Percentiles rank a stretch among this genome's conserved stretches.
phyloP scores from a whole-genome alignment of 768 basidiomycete genomes.

The Russula vinacea region DNA sequence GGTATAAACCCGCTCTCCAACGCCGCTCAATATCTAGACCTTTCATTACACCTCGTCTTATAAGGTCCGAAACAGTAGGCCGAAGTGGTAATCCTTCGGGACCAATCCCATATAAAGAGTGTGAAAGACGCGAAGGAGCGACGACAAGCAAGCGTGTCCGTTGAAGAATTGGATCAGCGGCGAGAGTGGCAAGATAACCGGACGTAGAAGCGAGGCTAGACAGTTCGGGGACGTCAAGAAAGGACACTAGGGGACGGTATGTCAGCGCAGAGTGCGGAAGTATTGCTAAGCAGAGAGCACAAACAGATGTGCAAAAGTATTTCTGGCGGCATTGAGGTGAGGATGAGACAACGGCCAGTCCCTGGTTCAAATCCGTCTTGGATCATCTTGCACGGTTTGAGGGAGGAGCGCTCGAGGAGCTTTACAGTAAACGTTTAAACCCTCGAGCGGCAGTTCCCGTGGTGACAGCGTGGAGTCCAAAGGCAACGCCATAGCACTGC shows the following conservation, averaged over 20 bases:
- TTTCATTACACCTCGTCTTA: conserved; percentile 66
- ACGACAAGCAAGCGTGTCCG: conserved; percentile 57
- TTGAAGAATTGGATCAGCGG: conserved; percentile 63
- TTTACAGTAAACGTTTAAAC: background rate
- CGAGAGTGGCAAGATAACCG: conserved; percentile 48
- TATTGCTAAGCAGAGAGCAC: conserved; percentile 1
- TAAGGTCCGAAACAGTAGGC: conserved; percentile 63
- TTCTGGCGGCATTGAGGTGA: conserved; percentile 19
- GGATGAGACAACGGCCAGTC: background rate
- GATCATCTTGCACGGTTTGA: background rate
- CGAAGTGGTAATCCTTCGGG: conserved; percentile 54
- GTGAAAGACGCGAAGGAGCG: conserved; percentile 63
- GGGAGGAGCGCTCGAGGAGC: too few relatives aligned
- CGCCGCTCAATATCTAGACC: conserved; percentile 63
- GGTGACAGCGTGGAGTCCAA: background rate
- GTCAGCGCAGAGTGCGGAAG: conserved; percentile 17
- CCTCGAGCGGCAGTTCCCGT: background rate
- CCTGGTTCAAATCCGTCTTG: background rate
- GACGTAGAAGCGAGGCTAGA: conserved; percentile 49
- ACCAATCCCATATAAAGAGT: conserved; percentile 59
- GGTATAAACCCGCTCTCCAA: conserved; percentile 64
- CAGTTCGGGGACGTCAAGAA: conserved; percentile 71
- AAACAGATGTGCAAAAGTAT: conserved; percentile 22
- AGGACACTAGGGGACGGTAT: conserved; percentile 49
- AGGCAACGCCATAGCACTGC: background rate